A percentile compares a stretch with the other conserved stretches of the same genome.
Evolutionary conservation across 1,139 yeast species (phyloP).

Genomic region (Williopsis jadinii): DNA sequence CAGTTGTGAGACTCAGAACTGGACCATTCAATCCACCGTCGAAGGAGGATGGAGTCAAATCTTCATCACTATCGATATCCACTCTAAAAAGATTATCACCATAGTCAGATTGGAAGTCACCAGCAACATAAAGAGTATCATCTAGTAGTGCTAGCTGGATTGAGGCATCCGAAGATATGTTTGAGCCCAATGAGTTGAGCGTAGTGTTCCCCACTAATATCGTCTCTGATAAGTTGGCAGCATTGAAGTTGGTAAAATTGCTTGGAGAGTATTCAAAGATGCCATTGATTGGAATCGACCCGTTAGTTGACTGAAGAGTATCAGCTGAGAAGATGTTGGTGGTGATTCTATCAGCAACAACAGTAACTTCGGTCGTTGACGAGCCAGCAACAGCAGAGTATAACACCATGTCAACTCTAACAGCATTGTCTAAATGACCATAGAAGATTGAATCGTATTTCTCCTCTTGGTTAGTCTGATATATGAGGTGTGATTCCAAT

Average conservation of each 20-base stretch:
- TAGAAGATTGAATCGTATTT: conserved; percentile 74
- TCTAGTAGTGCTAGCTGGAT: conserved; percentile 30
- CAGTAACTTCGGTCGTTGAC: conserved; percentile 25
- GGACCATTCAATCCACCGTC: conserved; percentile 34
- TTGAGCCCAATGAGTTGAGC: conserved; percentile 54
- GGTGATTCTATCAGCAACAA: conserved; percentile 71
- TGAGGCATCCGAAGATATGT: conserved; percentile 35
- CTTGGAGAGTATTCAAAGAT: conserved; percentile 73
- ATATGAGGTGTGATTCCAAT: conserved; percentile 39
- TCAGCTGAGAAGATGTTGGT: conserved; percentile 50
- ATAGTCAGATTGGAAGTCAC: conserved; percentile 40
- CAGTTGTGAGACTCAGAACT: conserved; percentile 24
- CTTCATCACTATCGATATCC: conserved; percentile 8
- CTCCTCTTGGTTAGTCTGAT: conserved; percentile 71
- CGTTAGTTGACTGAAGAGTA: conserved; percentile 31
- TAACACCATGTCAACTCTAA: conserved; percentile 43
- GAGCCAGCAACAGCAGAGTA: conserved; percentile 27
- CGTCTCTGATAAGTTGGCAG: conserved; percentile 29
- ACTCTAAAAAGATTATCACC: conserved; percentile 29
- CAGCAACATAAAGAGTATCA: conserved; percentile 35
- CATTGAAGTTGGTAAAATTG: conserved; percentile 47
- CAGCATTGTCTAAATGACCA: conserved; percentile 60
- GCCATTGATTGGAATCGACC: conserved; percentile 47
- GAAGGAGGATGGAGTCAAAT: conserved; percentile 10
- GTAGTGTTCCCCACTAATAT: conserved; percentile 60